Evolutionary conservation across 2,329 filamentous ascomycete genomes (phyloP).

Genomic region (Neopestalotiopsis rosae): DNA sequence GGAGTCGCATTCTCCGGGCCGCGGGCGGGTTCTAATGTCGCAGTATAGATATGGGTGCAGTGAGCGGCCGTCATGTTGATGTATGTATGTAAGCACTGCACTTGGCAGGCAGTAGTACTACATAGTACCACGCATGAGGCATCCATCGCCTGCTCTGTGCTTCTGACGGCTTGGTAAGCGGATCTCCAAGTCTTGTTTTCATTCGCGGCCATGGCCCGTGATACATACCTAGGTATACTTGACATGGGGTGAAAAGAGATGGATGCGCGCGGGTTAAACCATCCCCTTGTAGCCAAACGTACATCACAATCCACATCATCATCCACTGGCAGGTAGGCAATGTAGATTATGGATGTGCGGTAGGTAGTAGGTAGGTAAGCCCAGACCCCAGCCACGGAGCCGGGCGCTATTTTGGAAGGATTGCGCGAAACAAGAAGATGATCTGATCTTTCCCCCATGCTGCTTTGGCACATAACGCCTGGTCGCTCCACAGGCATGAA

Average conservation of each 20-base stretch:
- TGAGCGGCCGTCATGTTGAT: background rate
- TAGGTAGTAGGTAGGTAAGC: slow-evolving; percentile 1
- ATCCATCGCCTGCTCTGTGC: background rate
- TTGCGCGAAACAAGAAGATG: background rate
- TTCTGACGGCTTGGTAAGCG: background rate
- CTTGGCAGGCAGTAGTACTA: too few relatives aligned
- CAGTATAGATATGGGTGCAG: background rate
- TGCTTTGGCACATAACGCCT: slow-evolving; percentile 2
- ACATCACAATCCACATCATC: background rate
- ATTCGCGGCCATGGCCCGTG: background rate
- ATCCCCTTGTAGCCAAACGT: background rate
- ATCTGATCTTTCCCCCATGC: background rate
- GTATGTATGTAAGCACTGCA: slow-evolving; percentile 1
- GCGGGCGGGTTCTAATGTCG: background rate
- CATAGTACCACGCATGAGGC: background rate
- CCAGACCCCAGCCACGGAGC: background rate
- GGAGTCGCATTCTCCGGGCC: slow-evolving; percentile 12
- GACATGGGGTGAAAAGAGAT: background rate
- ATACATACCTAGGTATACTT: background rate
- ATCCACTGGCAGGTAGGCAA: too few relatives aligned
- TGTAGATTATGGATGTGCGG: too few relatives aligned
- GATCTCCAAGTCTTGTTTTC: background rate
- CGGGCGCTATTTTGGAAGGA: background rate
- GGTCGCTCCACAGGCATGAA: slow-evolving; percentile 1
- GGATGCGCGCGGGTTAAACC: background rate